Evolutionary conservation across 768 basidiomycete species (phyloP).

Genomic region (Russula olivacea): DNA sequence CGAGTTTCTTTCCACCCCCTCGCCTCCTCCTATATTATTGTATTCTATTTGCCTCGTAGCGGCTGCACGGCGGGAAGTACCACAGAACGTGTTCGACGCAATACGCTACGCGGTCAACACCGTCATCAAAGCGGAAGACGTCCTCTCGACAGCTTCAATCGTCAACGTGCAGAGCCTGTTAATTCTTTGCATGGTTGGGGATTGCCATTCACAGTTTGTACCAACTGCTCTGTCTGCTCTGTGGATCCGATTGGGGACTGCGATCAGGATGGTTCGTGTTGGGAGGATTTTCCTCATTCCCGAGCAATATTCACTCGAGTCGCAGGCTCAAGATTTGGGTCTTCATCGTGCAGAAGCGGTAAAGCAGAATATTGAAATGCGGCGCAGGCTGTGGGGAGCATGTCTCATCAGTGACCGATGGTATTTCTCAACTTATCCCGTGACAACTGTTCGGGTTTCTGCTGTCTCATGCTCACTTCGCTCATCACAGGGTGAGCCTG

Average conservation of each 20-base stretch:
- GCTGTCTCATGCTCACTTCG: constrained; percentile 18
- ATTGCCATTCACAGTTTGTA: constrained; percentile 86
- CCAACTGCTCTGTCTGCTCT: constrained; percentile 80
- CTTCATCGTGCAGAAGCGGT: constrained; percentile 88
- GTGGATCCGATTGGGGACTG: constrained; percentile 80
- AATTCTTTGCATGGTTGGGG: constrained; percentile 81
- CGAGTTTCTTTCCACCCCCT: constrained; percentile 75
- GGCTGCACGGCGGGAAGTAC: constrained; percentile 76
- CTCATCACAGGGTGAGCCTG: constrained; percentile 62
- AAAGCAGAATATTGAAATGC: constrained; percentile 76
- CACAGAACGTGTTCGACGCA: constrained; percentile 82
- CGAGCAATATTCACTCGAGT: constrained; percentile 3
- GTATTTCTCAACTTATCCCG: constrained; percentile 38
- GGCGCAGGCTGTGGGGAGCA: constrained; percentile 87
- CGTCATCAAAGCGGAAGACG: constrained; percentile 84
- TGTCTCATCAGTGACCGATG: constrained; percentile 95
- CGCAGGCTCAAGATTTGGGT: constrained; percentile 92
- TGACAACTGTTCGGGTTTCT: background rate
- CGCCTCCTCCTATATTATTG: constrained; percentile 74
- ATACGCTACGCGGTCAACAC: constrained; percentile 83
- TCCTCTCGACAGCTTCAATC: constrained; percentile 79
- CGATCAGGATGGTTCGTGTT: constrained; percentile 79
- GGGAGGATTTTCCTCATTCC: constrained; percentile 15
- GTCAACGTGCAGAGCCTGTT: constrained; percentile 84
- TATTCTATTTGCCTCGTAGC: constrained; percentile 95